A percentile compares a stretch with the other conserved stretches of the same genome.
phyloP scores from a whole-genome alignment of 139 green algal species.

The Ettlia oleoabundans region DNA sequence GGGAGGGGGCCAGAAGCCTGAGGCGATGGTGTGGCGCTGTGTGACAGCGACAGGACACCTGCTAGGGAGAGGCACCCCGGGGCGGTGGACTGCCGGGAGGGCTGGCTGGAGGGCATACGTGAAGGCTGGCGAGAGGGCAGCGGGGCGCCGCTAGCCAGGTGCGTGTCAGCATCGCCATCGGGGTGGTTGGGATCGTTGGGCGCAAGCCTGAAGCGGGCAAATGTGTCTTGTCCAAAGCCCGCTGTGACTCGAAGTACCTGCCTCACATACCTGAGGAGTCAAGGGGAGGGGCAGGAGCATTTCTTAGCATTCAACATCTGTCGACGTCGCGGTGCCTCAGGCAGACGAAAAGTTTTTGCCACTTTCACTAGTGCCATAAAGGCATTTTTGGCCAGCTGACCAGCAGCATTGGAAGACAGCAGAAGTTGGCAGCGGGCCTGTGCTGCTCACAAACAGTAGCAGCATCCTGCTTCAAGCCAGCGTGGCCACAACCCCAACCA shows the following conservation, averaged over 20 bases:
- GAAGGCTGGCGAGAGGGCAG: not conserved
- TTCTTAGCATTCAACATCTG: too few relatives aligned
- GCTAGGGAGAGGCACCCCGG: too few relatives aligned
- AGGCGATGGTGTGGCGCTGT: too few relatives aligned
- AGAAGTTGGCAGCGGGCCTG: not conserved
- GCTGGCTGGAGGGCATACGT: not conserved
- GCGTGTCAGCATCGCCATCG: not conserved
- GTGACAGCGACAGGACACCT: too few relatives aligned
- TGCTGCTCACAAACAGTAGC: not conserved
- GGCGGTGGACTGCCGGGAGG: not conserved
- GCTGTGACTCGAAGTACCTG: slow-evolving; percentile 5
- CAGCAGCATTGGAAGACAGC: too few relatives aligned
- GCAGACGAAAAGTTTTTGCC: too few relatives aligned
- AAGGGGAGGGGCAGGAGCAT: not conserved
- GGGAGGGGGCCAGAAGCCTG: too few relatives aligned
- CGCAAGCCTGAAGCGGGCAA: not conserved
- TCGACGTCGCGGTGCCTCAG: not conserved
- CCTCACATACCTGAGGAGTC: not conserved
- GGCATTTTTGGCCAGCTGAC: too few relatives aligned
- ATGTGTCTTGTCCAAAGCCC: not conserved
- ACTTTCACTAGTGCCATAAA: too few relatives aligned
- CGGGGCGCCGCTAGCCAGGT: slow-evolving; percentile 3
- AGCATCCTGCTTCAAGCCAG: too few relatives aligned
- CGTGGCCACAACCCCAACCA: too few relatives aligned
- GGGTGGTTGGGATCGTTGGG: not conserved